These are phyloP conservation scores for Podospora bellae-mahoneyi DNA, from an alignment of 495 filamentous ascomycete genomes.

Conservation along the genomic window DNA sequence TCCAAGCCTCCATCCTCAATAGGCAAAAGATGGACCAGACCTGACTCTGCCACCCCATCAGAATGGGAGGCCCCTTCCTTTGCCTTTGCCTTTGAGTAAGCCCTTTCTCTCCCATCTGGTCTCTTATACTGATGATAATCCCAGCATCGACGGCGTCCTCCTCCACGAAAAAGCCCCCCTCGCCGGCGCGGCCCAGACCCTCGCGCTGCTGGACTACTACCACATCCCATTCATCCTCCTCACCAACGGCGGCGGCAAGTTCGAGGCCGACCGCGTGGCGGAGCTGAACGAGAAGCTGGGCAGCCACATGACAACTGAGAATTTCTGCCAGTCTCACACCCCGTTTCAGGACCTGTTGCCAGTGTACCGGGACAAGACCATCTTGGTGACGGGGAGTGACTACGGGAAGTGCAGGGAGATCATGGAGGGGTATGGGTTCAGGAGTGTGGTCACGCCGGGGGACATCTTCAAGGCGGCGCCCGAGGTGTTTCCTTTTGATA, in stretches of 20 bases:
- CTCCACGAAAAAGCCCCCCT: slow-evolving; percentile 78
- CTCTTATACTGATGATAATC: slow-evolving; percentile 2
- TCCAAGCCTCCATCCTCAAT: background rate
- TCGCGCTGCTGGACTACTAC: slow-evolving; percentile 66
- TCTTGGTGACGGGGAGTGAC: slow-evolving; percentile 80
- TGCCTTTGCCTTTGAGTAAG: slow-evolving; percentile 42
- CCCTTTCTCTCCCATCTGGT: background rate
- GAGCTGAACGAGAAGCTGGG: slow-evolving; percentile 76
- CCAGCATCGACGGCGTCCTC: slow-evolving; percentile 92
- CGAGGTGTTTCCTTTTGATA: slow-evolving; percentile 74
- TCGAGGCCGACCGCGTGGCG: slow-evolving; percentile 77
- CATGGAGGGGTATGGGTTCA: slow-evolving; percentile 70
- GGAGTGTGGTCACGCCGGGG: slow-evolving; percentile 75
- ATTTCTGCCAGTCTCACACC: slow-evolving; percentile 93
- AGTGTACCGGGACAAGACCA: slow-evolving; percentile 57
- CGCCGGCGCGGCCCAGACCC: slow-evolving; percentile 71
- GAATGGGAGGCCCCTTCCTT: slow-evolving; percentile 23
- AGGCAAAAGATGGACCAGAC: background rate
- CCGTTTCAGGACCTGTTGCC: slow-evolving; percentile 66
- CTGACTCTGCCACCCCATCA: background rate
- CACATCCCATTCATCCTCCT: slow-evolving; percentile 82
- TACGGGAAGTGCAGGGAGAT: slow-evolving; percentile 71
- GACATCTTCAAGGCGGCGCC: slow-evolving; percentile 77
- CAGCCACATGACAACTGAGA: slow-evolving; percentile 68
- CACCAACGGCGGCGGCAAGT: slow-evolving; percentile 91